Evolutionary conservation across 2,329 filamentous ascomycete species (phyloP), one percentile per base, ranked within the genome.

Genomic region (Biscogniauxia marginata): DNA sequence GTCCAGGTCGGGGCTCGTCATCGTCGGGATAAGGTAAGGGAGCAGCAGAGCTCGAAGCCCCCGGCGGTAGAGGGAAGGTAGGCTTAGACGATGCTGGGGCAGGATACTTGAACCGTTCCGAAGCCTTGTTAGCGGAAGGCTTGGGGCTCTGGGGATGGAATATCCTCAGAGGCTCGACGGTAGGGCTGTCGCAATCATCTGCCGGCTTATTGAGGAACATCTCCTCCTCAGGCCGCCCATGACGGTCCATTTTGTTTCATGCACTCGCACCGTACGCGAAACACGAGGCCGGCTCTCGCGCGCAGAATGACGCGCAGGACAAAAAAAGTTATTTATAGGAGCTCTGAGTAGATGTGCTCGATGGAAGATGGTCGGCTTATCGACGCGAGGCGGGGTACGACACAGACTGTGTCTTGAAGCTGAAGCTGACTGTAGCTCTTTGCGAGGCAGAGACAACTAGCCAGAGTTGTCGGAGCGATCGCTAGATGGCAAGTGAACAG

Each of bases 161-260:
- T 71, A 96, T 96, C 68, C 91, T 85, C 74, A 96, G 75, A 58
- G 92, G 92, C 67, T 90, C 90, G 65, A 96, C 84, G 18, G 89
- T 90, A 56, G 91, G 90, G 67, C 90, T 91, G 67, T 91, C 86
- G 70, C 76, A 73, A 58, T 77, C 78, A 48, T 82, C 79, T 54
- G 75, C 70, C n/a, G 80, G 81, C 50, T 78, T 81, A 70, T 74
- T 83, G 74, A 96, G 83, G 77, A 96, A 93, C 78, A 96, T 88
- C 80, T 93, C 91, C 74, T 92, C 88, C 24, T 91, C 88, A 22
- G 88, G 84, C 64, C 87, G 79, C 66, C 88, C 87, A 69, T 87
- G 85, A 59, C 79, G 76, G 64, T 80, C 77, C 74, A 81, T 83
- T 67, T 73, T 75, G 67, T 63, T 72, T 65, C 57, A 63, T 49